Evolutionary conservation across 345 rosid genomes (phyloP).

Genomic region (Pugionium dolabratum): DNA sequence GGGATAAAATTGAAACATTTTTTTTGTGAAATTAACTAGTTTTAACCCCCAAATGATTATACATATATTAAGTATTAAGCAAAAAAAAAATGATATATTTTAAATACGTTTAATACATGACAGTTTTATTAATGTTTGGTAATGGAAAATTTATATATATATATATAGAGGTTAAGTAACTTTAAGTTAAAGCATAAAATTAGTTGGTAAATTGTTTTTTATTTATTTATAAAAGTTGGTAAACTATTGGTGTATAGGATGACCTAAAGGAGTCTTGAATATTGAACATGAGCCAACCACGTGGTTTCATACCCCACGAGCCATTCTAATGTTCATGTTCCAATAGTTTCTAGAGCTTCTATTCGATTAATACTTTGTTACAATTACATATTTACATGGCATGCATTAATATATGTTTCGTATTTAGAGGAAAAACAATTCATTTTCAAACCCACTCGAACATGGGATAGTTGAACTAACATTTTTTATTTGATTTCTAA

Average conservation of each 20-base stretch:
- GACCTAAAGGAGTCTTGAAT: constrained; percentile 16
- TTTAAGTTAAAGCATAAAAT: constrained; percentile 19
- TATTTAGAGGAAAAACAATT: neutral
- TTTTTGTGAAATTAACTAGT: too few species aligned
- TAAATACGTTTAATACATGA: constrained; percentile 11
- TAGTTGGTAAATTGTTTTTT: constrained; percentile 28
- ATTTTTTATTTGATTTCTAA: neutral
- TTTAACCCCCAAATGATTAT: too few species aligned
- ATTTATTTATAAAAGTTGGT: constrained; percentile 10
- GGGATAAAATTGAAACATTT: neutral
- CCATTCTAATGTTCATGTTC: too few species aligned
- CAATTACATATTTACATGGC: too few species aligned
- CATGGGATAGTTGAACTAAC: constrained; percentile 5
- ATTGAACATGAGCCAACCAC: neutral
- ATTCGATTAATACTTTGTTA: too few species aligned
- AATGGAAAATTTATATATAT: constrained; percentile 21
- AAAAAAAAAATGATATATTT: too few species aligned
- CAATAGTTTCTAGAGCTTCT: too few species aligned
- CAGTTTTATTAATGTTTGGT: constrained; percentile 25
- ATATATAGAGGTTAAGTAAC: constrained; percentile 28
- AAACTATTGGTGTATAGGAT: constrained; percentile 30
- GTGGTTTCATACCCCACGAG: neutral
- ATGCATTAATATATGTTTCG: neutral
- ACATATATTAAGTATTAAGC: too few species aligned
- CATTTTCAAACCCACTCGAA: constrained; percentile 7